Evolutionary conservation across 768 basidiomycete genomes (phyloP), one percentile per base, ranked within the genome.

Genomic region (Cyathus striatus): DNA sequence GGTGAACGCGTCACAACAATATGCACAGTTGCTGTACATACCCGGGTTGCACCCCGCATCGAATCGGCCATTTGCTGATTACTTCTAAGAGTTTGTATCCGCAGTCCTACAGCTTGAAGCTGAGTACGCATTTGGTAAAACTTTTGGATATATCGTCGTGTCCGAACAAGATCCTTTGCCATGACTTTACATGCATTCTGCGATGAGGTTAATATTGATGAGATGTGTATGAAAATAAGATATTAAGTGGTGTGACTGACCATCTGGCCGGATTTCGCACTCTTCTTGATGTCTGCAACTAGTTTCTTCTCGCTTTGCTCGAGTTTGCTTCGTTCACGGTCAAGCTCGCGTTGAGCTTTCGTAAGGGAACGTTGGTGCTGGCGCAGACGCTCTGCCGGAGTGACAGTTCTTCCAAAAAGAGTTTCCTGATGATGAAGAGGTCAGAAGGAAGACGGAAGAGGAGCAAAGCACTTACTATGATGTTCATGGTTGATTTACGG

Each of bases 31-130:
- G 23, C 10, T 13, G 30, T 44, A 69, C 85, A 50, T 60, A 94
- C 95, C 55, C 90, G 80, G 24, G 93, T 95, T 23, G 96, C 96
- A 33, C 96, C 96, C 52, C 92, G 86, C 95, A 99, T 99, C 2
- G 96, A 95, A 42, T 93, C 91, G 1, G 94, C 95, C 96, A 99
- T 99, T 68, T 95, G 91, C 62, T 98, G 92, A 60, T 98, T 98
- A 59, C 90, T 94, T 57, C 96, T 72, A 46, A 99, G 72, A 5
- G 93, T 91, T 64, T 99, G 96, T 73, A 99, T 94, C 49, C 96
- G 77, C 44, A 99, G 72, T 9, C 87, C 83, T 30, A 99, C 90
- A 4, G 95, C 96, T 64, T 99, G 96, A 2, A 99, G 77, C 59
- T 98, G 96, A 2, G 96, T 98, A 44, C 90, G 80, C 94, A 99